Evolutionary conservation across 2,329 filamentous ascomycete genomes (phyloP).

Genomic region (Ophiostoma perfectum): DNA sequence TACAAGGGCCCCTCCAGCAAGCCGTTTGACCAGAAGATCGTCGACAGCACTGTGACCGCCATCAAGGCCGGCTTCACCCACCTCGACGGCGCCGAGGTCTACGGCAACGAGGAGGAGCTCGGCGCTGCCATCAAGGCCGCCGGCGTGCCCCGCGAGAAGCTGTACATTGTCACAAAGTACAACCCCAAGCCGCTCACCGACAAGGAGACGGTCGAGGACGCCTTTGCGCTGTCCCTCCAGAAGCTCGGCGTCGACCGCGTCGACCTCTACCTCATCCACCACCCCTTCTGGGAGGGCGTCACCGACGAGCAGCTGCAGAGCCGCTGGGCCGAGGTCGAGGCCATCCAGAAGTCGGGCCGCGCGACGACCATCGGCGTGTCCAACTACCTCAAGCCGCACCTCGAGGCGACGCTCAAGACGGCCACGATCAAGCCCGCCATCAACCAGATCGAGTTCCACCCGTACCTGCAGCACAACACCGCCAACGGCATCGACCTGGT

Average conservation of each 20-base stretch:
- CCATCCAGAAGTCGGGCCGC: conserved; percentile 60
- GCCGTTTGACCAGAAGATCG: conserved; percentile 50
- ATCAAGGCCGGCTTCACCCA: conserved; percentile 66
- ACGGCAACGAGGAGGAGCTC: conserved; percentile 63
- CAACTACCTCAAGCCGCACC: conserved; percentile 59
- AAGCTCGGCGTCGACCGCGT: conserved; percentile 66
- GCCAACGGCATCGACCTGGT: conserved; percentile 42
- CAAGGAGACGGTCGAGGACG: conserved; percentile 39
- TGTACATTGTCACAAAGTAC: conserved; percentile 63
- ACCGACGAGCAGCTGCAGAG: conserved; percentile 50
- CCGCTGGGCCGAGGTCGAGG: conserved; percentile 57
- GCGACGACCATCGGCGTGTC: conserved; percentile 70
- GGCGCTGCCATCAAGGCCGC: conserved; percentile 64
- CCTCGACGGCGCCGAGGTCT: conserved; percentile 68
- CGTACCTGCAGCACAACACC: conserved; percentile 60
- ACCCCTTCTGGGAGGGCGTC: conserved; percentile 48
- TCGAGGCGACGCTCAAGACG: conserved; percentile 53
- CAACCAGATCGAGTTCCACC: conserved; percentile 80
- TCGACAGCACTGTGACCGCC: conserved; percentile 51
- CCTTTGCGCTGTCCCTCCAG: conserved; percentile 55
- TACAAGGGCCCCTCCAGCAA: conserved; percentile 48
- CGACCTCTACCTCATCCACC: conserved; percentile 63
- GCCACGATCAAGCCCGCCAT: conserved; percentile 60
- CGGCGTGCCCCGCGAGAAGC: conserved; percentile 58
- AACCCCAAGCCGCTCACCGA: conserved; percentile 31